Evolutionary conservation across 1,139 yeast genomes (phyloP), one percentile per base, ranked within the genome.

Genomic region (Taphrina populina): DNA sequence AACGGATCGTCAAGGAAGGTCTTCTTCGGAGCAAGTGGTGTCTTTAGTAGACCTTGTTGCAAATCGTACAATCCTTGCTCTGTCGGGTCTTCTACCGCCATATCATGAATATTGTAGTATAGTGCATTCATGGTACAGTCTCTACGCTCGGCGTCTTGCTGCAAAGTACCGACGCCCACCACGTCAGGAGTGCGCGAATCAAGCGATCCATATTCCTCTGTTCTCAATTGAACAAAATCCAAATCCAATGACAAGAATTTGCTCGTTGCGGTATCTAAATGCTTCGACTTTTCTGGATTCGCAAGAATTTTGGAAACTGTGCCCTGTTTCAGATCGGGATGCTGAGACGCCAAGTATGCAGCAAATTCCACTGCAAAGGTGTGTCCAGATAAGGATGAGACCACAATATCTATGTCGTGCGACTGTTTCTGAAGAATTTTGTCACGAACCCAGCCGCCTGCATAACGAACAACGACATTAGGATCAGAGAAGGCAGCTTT

Each of bases 401-500:
- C 79, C 5, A 96, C 97, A 56, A 92, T 86, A 65, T 92, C 99
- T 39, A 92, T 74, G 68, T 92, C 99, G 66, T 92, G 82, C 55
- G 94, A 83, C 29, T 79, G 81, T 49, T 77, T 75, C 0, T 95
- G 95, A 35, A 94, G 73, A 34, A 92, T 72, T 71, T 92, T 92
- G 69, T 92, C 99, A 64, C 99, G 77, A 4, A 92, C 99, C 99
- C 99, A 92, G 0, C 99, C 99, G 29, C 99, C 99, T 0, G 97
- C 90, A 63, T 92, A 85, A 61, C 99, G 71, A 19, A 90, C 74
- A 29, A 23, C 33, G 4, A 56, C 52, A 10, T 29, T 7, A 3
- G 33, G 30, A 21, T 39, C 54, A 11, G 46, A 24, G 20, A 49
- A 49, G 13, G 46, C 46, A 8, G 29, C 2, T 15, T 29, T 30